Evolutionary conservation across 306 rosid genomes (phyloP), one percentile per base, ranked within the genome.

Genomic region (Vigna hirtella): DNA sequence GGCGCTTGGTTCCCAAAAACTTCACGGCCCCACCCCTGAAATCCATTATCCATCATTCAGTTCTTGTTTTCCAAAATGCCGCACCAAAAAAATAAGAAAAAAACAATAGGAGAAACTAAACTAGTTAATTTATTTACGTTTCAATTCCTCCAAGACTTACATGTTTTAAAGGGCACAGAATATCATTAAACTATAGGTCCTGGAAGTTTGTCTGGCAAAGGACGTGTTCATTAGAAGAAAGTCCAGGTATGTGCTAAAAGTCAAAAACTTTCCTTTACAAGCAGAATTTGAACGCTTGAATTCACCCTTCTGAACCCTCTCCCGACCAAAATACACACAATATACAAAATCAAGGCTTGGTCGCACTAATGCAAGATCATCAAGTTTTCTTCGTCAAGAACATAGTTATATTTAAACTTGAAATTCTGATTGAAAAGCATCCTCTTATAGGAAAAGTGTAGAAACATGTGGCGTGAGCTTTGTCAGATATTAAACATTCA

Each of bases 1-100:
- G 97, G 42, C 92, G 93, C 85, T 89, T 77, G 48, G 98, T 92
- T 68, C 97, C 97, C 48, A 92, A 73, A 85, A 93, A 91, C 82
- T 83, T 87, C 57, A 92, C 71, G 0, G 98, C 97, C 73, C 93
- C 93, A 24, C 98, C 98, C 98, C 98, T 95, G 89, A 75, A 76
- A 84, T 82, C 47, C 79, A 87, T 72, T 3, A 70, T 28, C 42
- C 66, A 59, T 43, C 48, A 50, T 22, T 81, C 59, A 76, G 32
- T 52, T 68, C n/a, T 38, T 20, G 26, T 14, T 42, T 68, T 17
- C 57, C 6, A 75, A 63, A 67, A 22, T 56, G 63, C 16, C 34
- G 24, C 16, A 10, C 63, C 70, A 40, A 56, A 34, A 22, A 51
- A 22, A 7, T 15, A 20, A 51, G 15, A 75, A 75, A 64, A 26